Evolutionary conservation across 441 rosid species (phyloP), one percentile per base, ranked within the genome.

Genomic region (Gossypium laxum): DNA sequence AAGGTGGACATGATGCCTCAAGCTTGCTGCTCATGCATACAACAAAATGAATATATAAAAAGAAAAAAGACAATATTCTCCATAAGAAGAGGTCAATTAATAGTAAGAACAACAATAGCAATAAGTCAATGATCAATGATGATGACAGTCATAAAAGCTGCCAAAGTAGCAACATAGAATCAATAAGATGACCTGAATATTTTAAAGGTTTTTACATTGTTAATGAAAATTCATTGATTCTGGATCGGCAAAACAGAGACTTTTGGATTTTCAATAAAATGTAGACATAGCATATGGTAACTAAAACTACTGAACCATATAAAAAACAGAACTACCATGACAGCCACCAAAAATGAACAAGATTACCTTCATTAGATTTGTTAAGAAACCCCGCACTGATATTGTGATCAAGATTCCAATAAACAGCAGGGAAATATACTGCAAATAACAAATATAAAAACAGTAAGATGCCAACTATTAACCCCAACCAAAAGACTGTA

Each of bases 301-400:
- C 57, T 8, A 47, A 14, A 58, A 18, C 74, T 28, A 1, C 59
- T 47, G 3, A 58, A 45, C 55, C 45, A 38, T 5, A 45, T 3
- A 59, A 17, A 22, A 18, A 51, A 34, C 2, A 63, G 2, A 63
- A n/a, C 14, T 34, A 63, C 54, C 63, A 50, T 32, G 3, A 30
- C 8, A 72, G 19, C 41, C 19, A 10, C 59, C 19, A 65, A 50
- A 52, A 52, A 60, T 62, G 34, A 10, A 52, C 72, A 66, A 71
- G 67, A 45, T 82, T 84, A 91, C 96, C 99, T 95, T 95, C 99
- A 95, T 92, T 73, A 95, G 80, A 78, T 92, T 95, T 76, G 97
- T 85, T 75, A 95, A 82, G 85, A 95, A 95, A 57, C 98, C 97
- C 47, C 97, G 94, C 55, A 95, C 99, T 34, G 99, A 95, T 75